phyloP scores from a whole-genome alignment of 371 early-diverging fungal genomes.

The Mucor mucedo region DNA sequence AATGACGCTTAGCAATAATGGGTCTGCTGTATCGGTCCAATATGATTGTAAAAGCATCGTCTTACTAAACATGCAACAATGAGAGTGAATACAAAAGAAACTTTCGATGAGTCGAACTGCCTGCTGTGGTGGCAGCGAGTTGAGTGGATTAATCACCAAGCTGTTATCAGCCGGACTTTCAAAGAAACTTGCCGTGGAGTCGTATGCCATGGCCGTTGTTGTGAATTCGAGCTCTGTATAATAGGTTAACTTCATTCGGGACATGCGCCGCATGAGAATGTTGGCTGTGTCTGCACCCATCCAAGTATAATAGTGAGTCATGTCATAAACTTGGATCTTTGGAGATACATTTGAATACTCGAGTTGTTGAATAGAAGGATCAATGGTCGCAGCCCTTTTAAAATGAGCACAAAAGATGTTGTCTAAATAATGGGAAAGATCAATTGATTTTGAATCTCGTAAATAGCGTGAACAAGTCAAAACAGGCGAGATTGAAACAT shows the following conservation, averaged over 20 bases:
- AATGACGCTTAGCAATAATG: conserved; percentile 34
- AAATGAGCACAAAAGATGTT: conserved; percentile 15
- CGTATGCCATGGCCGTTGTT: conserved; percentile 8
- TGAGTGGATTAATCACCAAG: conserved; percentile 27
- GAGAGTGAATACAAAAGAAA: conserved; percentile 37
- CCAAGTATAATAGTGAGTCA: conserved; percentile 27
- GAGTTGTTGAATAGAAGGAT: background rate
- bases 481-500: conserved; percentile 7
- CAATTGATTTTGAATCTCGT: conserved; percentile 5
- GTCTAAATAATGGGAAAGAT: conserved; percentile 14
- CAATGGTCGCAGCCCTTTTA: background rate
- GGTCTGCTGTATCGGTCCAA: conserved; percentile 42
- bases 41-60: conserved; percentile 39
- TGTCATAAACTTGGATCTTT: conserved; percentile 16
- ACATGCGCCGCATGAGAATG: conserved; percentile 18
- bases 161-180: background rate
- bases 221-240: conserved; percentile 12
- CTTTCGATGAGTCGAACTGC: conserved; percentile 37
- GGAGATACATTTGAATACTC: conserved; percentile 3
- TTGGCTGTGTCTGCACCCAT: conserved; percentile 22
- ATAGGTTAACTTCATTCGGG: conserved; percentile 16
- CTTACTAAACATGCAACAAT: conserved; percentile 34
- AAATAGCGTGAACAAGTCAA: conserved; percentile 13
- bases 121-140: conserved; percentile 31
- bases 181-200: conserved; percentile 24